These are phyloP conservation scores for Pseudonitzschia delicatissima DNA, from an alignment of 108 stramenopile genomes.

Conservation along the genomic window DNA sequence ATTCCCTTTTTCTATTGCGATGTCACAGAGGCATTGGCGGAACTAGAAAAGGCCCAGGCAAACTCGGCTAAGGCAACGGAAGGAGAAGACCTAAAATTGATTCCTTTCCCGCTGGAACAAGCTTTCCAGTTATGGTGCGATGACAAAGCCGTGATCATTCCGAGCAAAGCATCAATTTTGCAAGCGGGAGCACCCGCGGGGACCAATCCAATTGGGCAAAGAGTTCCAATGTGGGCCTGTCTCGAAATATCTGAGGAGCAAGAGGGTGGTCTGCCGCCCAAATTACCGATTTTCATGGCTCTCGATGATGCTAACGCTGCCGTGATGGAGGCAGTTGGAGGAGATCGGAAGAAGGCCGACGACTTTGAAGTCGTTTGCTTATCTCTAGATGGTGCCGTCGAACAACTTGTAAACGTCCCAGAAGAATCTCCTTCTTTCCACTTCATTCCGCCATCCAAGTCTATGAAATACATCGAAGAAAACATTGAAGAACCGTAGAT, in stretches of 20 bases:
- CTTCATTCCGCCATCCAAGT: conserved; percentile 51
- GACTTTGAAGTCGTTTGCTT: conserved; percentile 57
- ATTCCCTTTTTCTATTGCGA: conserved; percentile 60
- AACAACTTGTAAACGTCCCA: conserved; percentile 39
- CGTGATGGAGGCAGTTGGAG: conserved; percentile 42
- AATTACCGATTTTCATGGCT: conserved; percentile 63
- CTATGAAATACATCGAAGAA: conserved; percentile 46
- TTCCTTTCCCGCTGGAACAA: conserved; percentile 35
- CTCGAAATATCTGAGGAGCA: conserved; percentile 62
- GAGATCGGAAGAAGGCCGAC: conserved; percentile 49
- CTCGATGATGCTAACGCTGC: conserved; percentile 56
- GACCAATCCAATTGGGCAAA: conserved; percentile 57
- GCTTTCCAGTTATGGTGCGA: conserved; percentile 50
- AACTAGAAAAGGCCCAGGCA: conserved; percentile 42
- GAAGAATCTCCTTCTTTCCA: conserved; percentile 49
- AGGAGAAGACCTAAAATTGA: conserved; percentile 14
- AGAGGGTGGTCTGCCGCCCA: conserved; percentile 38
- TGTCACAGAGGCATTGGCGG: conserved; percentile 51
- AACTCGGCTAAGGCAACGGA: conserved; percentile 1
- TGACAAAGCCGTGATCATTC: conserved; percentile 60
- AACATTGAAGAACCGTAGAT: not conserved
- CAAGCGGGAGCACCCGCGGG: conserved; percentile 64
- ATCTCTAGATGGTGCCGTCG: conserved; percentile 45
- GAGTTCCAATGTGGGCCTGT: conserved; percentile 67
- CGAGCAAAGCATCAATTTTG: conserved; percentile 39